A percentile compares a stretch with the other conserved stretches of the same genome.
Conservation (phyloP, 257 asterid species). For the Verbena officinalis region DNA sequence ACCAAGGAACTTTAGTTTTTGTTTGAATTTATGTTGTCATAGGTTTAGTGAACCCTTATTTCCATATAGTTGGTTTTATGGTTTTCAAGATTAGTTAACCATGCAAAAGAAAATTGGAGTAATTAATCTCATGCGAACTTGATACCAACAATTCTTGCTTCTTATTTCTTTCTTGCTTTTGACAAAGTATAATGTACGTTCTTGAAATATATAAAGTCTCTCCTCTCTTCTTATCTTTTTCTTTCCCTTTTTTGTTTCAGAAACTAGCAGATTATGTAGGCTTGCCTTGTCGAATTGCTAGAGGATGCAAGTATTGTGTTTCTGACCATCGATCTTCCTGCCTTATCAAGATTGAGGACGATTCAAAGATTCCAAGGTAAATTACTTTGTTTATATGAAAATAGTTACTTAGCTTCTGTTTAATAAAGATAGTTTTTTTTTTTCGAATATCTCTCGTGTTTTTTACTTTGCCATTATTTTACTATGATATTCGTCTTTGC, state of each 20-base stretch:
- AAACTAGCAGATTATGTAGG: constrained; percentile 96
- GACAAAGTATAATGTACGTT: neutral
- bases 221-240: neutral
- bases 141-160: neutral
- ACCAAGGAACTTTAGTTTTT: neutral
- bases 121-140: neutral
- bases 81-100: neutral
- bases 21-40: neutral
- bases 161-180: neutral
- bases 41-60: neutral
- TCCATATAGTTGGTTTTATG: neutral
- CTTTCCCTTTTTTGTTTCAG: constrained; percentile 43
- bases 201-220: neutral
- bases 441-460: too few species aligned
- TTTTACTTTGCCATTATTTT: too few species aligned
- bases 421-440: neutral
- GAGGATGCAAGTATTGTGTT: constrained; percentile 89
- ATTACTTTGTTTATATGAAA: neutral
- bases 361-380: constrained; percentile 62
- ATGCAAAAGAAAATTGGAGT: neutral
- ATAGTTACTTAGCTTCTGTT: neutral
- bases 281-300: constrained; percentile 96
- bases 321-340: constrained; percentile 94
- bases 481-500: too few species aligned
- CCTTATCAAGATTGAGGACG: constrained; percentile 80